These are phyloP conservation scores for Colletotrichum brevisporum DNA, from an alignment of 2,329 filamentous ascomycete genomes.

Conservation along the genomic window DNA sequence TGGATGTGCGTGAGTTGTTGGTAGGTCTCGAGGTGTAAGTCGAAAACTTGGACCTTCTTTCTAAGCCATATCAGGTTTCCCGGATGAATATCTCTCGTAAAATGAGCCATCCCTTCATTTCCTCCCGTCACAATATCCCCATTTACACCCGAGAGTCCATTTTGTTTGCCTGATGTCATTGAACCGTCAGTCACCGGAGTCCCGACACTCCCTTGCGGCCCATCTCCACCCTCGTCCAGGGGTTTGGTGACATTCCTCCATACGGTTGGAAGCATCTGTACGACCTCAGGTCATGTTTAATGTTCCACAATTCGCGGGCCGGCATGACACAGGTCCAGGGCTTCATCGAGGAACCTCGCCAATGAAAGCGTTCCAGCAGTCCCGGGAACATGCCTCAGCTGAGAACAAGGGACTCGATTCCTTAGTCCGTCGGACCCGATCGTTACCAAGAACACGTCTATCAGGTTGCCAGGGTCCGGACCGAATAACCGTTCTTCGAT, in stretches of 20 bases:
- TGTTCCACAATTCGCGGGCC: no score
- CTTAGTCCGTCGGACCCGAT: not conserved
- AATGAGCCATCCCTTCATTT: constrained; percentile 10
- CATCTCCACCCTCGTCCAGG: no score
- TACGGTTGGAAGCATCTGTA: not conserved
- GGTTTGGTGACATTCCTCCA: constrained; percentile 12
- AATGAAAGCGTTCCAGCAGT: not conserved
- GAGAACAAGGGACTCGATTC: not conserved
- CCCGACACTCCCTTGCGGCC: not conserved
- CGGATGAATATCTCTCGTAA: constrained; percentile 1
- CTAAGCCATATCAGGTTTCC: not conserved
- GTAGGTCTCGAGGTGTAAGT: constrained; percentile 9
- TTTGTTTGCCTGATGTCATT: constrained; percentile 12
- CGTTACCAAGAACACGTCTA: not conserved
- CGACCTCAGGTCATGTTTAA: not conserved
- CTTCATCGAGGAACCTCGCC: not conserved
- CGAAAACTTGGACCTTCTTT: not conserved
- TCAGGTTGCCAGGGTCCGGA: not conserved
- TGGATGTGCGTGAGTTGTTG: constrained; percentile 17
- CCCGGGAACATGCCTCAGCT: not conserved
- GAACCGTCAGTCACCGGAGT: not conserved
- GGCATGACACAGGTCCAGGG: not conserved
- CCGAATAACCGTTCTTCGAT: not conserved
- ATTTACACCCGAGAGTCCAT: not conserved
- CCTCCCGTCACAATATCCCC: not conserved